Conservation (phyloP, 306 rosid species). For the Gleditsia sinensis region DNA sequence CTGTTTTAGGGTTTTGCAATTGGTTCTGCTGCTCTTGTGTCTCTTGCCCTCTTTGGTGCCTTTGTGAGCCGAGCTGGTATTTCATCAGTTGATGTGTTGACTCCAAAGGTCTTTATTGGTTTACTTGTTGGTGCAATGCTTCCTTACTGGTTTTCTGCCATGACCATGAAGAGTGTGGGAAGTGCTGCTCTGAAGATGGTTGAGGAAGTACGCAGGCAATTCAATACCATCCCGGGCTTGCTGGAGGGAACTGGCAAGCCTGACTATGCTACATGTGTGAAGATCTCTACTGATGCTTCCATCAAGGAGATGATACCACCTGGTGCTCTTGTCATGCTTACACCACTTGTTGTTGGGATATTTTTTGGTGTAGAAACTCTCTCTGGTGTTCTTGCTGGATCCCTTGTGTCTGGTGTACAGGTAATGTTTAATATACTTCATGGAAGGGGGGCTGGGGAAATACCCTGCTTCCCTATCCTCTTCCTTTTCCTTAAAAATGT, state of each 20-base stretch:
- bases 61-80: conserved; percentile 22
- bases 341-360: conserved; percentile 73
- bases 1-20: conserved; percentile 64
- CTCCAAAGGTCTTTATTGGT: conserved; percentile 26
- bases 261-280: conserved; percentile 73
- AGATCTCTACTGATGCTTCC: conserved; percentile 78
- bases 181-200: conserved; percentile 25
- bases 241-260: conserved; percentile 48
- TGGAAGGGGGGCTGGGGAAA: background rate
- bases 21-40: conserved; percentile 73
- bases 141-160: conserved; percentile 19
- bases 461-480: background rate
- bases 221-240: conserved; percentile 19
- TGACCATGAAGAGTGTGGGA: conserved; percentile 29
- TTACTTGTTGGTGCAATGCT: conserved; percentile 28
- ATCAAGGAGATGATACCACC: conserved; percentile 79
- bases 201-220: conserved; percentile 30
- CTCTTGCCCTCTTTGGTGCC: conserved; percentile 56
- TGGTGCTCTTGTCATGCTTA: conserved; percentile 78
- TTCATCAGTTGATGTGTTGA: conserved; percentile 18
- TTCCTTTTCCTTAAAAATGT: background rate
- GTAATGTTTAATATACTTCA: conserved; percentile 32
- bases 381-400: conserved; percentile 73
- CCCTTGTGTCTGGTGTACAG: conserved; percentile 80
- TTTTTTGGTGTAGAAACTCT: conserved; percentile 77